Conservation (phyloP, 345 rosid genomes). For the Theobroma cacao region DNA sequence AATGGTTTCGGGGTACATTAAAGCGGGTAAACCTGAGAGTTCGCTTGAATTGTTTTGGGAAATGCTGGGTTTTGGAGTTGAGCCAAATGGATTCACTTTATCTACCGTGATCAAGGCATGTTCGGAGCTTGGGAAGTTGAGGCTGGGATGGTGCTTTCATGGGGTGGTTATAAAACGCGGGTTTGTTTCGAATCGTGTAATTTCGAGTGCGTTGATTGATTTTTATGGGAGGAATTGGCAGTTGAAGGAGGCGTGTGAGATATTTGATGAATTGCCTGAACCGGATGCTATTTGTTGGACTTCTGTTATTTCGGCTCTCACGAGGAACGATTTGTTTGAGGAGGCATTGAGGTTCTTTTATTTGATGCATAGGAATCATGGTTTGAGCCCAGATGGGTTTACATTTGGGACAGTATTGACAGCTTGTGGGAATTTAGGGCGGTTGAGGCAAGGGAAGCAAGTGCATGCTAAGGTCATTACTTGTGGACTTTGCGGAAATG, state of each 20-base stretch:
- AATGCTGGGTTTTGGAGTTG: conserved; percentile 64
- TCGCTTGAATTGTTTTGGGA: conserved; percentile 61
- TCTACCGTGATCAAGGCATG: conserved; percentile 81
- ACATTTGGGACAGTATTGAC: conserved; percentile 75
- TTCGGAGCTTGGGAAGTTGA: conserved; percentile 50
- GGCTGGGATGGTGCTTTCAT: conserved; percentile 64
- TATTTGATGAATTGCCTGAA: conserved; percentile 75
- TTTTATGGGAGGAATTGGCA: conserved; percentile 62
- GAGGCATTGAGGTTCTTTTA: conserved; percentile 55
- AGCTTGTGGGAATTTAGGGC: conserved; percentile 75
- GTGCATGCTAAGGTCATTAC: conserved; percentile 64
- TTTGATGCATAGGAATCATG: conserved; percentile 48
- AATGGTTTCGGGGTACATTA: conserved; percentile 71
- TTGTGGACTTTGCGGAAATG: conserved; percentile 50
- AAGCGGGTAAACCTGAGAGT: conserved; percentile 39
- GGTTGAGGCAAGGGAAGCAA: conserved; percentile 74
- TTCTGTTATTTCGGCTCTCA: conserved; percentile 58
- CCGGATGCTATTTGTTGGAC: conserved; percentile 88
- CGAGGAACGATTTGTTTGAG: conserved; percentile 57
- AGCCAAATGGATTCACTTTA: conserved; percentile 70
- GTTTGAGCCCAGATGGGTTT: conserved; percentile 56
- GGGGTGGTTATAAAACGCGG: conserved; percentile 60
- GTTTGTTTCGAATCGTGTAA: conserved; percentile 50
- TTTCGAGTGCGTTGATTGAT: conserved; percentile 63
- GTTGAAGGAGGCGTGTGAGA: conserved; percentile 40